Evolutionary conservation across 139 green algal genomes (phyloP).

Genomic region (Coelastrella sp.): DNA sequence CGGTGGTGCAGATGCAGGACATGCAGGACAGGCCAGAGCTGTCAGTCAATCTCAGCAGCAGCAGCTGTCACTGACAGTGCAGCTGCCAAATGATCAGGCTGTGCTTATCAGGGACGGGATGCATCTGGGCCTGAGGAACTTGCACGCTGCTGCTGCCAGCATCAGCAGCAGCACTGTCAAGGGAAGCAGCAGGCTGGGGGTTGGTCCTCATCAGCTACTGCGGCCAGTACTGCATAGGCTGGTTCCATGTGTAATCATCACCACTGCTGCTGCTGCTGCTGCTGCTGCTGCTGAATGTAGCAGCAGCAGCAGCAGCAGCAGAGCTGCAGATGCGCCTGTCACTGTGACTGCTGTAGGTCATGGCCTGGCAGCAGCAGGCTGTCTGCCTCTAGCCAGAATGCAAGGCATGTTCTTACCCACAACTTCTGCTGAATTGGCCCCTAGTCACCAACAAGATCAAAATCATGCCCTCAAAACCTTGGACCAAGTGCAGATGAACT

Average conservation of each 20-base stretch:
- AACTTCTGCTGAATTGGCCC: not conserved
- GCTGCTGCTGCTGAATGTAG: not conserved
- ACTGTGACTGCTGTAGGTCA: not conserved
- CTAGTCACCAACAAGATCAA: not conserved
- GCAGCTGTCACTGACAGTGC: slow-evolving; percentile 12
- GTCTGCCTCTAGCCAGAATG: not conserved
- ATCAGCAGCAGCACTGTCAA: not conserved
- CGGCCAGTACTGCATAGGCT: not conserved
- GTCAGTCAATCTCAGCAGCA: not conserved
- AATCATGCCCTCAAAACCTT: no score
- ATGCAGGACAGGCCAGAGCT: not conserved
- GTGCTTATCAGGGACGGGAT: not conserved
- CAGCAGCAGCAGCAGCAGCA: not conserved
- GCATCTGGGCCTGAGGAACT: not conserved
- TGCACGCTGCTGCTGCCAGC: not conserved
- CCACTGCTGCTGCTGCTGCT: not conserved
- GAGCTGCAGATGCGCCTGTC: not conserved
- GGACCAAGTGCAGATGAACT: no score
- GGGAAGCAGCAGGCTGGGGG: no score
- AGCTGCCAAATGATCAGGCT: not conserved
- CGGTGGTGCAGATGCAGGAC: not conserved
- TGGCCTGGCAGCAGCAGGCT: not conserved
- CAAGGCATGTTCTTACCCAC: slow-evolving; percentile 21
- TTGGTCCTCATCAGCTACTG: not conserved
- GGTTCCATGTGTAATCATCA: not conserved